phyloP scores from a whole-genome alignment of 202 grass and related monocot genomes.

The Setaria italica region DNA sequence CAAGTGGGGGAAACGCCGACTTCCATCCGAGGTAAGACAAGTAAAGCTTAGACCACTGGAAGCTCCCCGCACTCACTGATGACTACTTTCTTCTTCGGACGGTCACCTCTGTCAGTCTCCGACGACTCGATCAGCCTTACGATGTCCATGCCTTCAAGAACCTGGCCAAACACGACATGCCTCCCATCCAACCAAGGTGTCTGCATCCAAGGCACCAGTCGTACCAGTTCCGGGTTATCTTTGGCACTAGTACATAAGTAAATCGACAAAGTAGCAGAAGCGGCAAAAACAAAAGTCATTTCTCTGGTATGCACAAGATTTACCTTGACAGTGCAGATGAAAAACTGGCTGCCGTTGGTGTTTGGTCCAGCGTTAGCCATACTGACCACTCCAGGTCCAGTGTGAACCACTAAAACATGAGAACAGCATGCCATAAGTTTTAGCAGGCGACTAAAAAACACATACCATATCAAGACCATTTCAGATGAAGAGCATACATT shows the following conservation, averaged over 20 bases:
- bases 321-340: conserved; percentile 95
- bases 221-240: not conserved
- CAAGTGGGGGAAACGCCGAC: not conserved
- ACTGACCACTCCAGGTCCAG: conserved; percentile 79
- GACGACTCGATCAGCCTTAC: conserved; percentile 64
- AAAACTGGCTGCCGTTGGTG: conserved; percentile 94
- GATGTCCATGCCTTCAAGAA: conserved; percentile 82
- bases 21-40: not conserved
- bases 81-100: conserved; percentile 84
- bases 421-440: not conserved
- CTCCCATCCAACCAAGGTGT: conserved; percentile 83
- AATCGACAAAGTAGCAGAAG: not conserved
- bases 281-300: not conserved
- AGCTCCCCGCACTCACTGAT: conserved; percentile 86
- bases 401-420: conserved; percentile 70
- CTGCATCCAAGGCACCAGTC: conserved; percentile 45
- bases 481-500: conserved; percentile 58
- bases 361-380: conserved; percentile 92
- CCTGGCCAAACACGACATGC: conserved; percentile 84
- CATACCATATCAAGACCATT: not conserved
- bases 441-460: conserved; percentile 4
- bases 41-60: conserved; percentile 63
- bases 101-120: conserved; percentile 92
- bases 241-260: not conserved
- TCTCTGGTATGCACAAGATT: conserved; percentile 10